Evolutionary conservation across 495 filamentous ascomycete species (phyloP), one percentile per base, ranked within the genome.

Genomic region (Trichoderma erinaceum): DNA sequence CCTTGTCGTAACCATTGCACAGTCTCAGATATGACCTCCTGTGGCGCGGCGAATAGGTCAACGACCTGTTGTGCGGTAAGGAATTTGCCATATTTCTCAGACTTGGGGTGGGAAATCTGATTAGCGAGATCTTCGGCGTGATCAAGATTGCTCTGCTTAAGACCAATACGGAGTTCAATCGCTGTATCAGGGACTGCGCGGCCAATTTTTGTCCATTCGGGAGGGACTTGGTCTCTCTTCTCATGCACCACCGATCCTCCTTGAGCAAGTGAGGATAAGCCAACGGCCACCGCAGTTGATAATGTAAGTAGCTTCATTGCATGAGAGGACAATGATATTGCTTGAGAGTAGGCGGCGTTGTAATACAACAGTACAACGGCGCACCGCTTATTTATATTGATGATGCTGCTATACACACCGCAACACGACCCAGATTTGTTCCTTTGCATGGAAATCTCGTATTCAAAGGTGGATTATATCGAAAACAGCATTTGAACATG

Each of bases 1-100:
- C 79, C 75, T 11, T 69, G 70, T 21, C 75, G 68, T 58, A 89
- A 75, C 84, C 86, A 87, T 38, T 35, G 35, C 56, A 69, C 56
- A 11, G 69, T 70, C 23, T 70, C 69, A 66, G 63, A 44, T 61
- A 72, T 64, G 43, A 63, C 43, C 10, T 70, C 70, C 7, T 15
- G 44, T 18, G 44, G 44, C n/a, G 61, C 35, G 32, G 68, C 67
- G 63, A 75, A 75, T 29, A 68, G 44, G 18, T 68, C 66, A 29
- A 66, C 68, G 12, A 75, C 70, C 38, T 72, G 38, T 63, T 72
- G 23, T 1, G 72, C 35, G 4, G 74, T 65, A 69, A 70, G 74
- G 64, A 70, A 65, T 64, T 70, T 69, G 64, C 71, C 75, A n/a
- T 48, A 48, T 15, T 48, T 15, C 44, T 48, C 44, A n/a, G 44